Conservation (phyloP, 2,329 filamentous ascomycete species). For the Penicillium sp. region DNA sequence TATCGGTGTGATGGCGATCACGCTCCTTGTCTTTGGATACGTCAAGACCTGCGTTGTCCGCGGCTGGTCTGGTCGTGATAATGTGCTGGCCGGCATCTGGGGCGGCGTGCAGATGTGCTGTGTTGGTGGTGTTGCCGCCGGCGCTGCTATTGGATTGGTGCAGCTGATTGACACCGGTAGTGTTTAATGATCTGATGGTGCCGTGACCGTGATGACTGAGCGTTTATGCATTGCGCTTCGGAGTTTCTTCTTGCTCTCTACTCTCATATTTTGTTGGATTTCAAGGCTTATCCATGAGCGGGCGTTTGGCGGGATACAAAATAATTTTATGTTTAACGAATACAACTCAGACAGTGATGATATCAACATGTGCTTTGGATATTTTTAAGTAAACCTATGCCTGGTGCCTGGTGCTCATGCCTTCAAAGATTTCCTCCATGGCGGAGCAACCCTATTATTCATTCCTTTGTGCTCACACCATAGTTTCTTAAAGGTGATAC, state of each 20-base stretch:
- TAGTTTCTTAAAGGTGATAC: too few relatives aligned
- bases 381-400: too few relatives aligned
- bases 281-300: background rate
- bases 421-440: too few relatives aligned
- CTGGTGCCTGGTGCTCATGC: too few relatives aligned
- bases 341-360: background rate
- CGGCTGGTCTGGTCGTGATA: constrained; percentile 48
- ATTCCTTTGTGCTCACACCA: too few relatives aligned
- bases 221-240: constrained; percentile 2
- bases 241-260: constrained; percentile 1
- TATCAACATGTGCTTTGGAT: too few relatives aligned
- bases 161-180: constrained; percentile 52
- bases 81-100: constrained; percentile 56
- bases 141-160: constrained; percentile 66
- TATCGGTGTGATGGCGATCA: constrained; percentile 45
- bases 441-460: too few relatives aligned
- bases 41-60: constrained; percentile 49
- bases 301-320: constrained; percentile 1
- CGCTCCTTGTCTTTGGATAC: constrained; percentile 45
- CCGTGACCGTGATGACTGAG: background rate
- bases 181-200: constrained; percentile 3
- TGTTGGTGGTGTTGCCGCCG: constrained; percentile 66
- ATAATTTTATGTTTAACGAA: background rate
- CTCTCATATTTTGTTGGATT: background rate
- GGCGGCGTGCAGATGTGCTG: constrained; percentile 66